phyloP scores from a whole-genome alignment of 257 asterid species.

The Lithospermum erythrorhizon region DNA sequence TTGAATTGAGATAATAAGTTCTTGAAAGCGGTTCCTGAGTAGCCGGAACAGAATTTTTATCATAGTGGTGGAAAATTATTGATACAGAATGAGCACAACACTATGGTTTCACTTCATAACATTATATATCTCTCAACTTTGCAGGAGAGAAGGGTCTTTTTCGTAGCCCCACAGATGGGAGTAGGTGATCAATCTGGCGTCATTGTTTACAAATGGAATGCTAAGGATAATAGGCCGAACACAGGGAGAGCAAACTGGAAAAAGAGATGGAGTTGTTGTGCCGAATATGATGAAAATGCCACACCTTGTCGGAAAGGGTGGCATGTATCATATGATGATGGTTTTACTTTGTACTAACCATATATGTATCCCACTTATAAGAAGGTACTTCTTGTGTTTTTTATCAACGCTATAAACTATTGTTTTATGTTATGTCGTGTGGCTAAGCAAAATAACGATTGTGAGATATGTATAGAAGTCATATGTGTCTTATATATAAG shows the following conservation, averaged over 20 bases:
- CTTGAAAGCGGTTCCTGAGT: no score
- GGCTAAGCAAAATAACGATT: no score
- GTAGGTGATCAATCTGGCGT: constrained; percentile 56
- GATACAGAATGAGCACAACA: no score
- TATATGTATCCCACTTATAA: neutral
- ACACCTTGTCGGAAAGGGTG: constrained; percentile 45
- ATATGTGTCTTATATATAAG: no score
- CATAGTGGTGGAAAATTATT: no score
- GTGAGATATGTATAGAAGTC: no score
- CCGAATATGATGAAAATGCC: constrained; percentile 43
- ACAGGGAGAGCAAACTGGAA: constrained; percentile 56
- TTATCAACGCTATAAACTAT: no score
- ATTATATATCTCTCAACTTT: neutral
- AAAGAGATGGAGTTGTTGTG: constrained; percentile 66
- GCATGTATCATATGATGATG: constrained; percentile 53
- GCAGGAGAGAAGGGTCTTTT: constrained; percentile 55
- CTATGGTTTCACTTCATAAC: neutral
- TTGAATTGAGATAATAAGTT: no score
- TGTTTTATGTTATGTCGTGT: no score
- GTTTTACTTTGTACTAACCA: constrained; percentile 31
- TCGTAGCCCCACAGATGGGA: constrained; percentile 59
- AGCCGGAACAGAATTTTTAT: no score
- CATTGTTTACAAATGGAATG: constrained; percentile 62
- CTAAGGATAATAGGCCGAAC: constrained; percentile 46
- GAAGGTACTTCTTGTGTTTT: neutral